Base-by-base conservation (phyloP, 1,284 basidiomycete genomes). In the Trichosporon sp. region DNA sequence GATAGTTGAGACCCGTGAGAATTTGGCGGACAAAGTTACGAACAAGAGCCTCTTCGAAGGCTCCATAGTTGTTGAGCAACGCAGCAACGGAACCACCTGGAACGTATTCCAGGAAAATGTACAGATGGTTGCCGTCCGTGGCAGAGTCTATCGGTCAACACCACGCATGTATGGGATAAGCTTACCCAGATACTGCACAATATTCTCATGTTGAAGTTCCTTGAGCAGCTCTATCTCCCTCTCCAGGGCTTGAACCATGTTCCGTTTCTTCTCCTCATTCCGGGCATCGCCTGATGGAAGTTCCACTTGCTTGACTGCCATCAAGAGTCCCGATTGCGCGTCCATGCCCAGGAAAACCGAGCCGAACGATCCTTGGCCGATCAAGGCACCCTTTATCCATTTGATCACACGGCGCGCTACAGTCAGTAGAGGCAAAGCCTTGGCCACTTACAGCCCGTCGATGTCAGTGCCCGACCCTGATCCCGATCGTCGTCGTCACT, bases 231-330 rank as follows among this genome's bases (percentile, higher is more conserved):
- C 96, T 66, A 99, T 99, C 81, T 99, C 96, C 34, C 89, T 86
- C 79, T 99, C 94, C 37, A 99, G 85, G 2, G 96, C 95, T 61
- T 87, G 92, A 7, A 96, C 86, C 95, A 98, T 98, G 79, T 86
- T 88, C 82, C 91, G 90, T 82, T 96, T 97, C 69, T 92, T 87
- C 74, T 95, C 93, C 73, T 95, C 91, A 74, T 93, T 95, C 23
- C 90, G 87, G 9, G 88, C 89, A 29, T 89, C 88, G 16, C 91
- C 90, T 2, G 66, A 68, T 0, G 93, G 92, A 29, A 99, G 85
- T 74, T 98, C 92, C 57, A 99, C 96, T 84, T 99, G 95, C 82
- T 99, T 99, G 69, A 99, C 96, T 27, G 96, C 96, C 96, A 99
- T 99, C 65, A 99, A 84, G 11, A 95, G 84, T 31, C 96, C 96